phyloP scores from a whole-genome alignment of 1,139 yeast species.

The Nadsonia starkeyi-henricii region DNA sequence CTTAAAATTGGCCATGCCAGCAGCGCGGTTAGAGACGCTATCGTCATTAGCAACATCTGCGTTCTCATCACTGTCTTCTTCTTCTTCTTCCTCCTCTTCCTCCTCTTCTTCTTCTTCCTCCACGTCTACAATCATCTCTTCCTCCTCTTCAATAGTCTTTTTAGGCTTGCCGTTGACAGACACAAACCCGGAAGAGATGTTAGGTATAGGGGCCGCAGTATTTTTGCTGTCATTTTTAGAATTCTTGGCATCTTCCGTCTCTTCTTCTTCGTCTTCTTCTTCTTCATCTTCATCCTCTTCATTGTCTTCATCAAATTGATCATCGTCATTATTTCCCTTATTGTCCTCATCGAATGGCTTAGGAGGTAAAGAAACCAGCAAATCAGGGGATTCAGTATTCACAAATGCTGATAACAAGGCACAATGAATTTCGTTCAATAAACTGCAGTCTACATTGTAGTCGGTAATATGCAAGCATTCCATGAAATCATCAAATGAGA shows the following conservation, averaged over 20 bases:
- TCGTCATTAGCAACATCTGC: slow-evolving; percentile 15
- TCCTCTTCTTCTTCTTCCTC: slow-evolving; percentile 13
- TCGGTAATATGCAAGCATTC: slow-evolving; percentile 41
- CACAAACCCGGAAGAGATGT: background rate
- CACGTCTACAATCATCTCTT: slow-evolving; percentile 11
- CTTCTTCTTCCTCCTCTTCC: slow-evolving; percentile 11
- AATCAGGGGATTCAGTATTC: slow-evolving; percentile 14
- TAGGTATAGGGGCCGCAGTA: slow-evolving; percentile 12
- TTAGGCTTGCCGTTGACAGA: slow-evolving; percentile 9
- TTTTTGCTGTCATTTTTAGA: slow-evolving; percentile 1
- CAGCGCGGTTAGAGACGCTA: slow-evolving; percentile 12
- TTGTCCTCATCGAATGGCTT: slow-evolving; percentile 11
- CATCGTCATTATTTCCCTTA: slow-evolving; percentile 11
- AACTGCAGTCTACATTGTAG: slow-evolving; percentile 35
- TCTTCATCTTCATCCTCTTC: slow-evolving; percentile 21
- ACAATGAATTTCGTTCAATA: slow-evolving; percentile 64
- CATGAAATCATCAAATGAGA: slow-evolving; percentile 68
- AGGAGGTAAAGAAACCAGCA: slow-evolving; percentile 32
- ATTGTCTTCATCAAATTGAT: slow-evolving; percentile 19
- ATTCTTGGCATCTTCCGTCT: slow-evolving; percentile 7
- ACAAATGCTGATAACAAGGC: slow-evolving; percentile 26
- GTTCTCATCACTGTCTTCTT: slow-evolving; percentile 11
- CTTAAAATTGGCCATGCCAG: slow-evolving; percentile 39
- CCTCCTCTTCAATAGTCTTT: slow-evolving; percentile 15
- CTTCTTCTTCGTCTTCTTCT: slow-evolving; percentile 14